Percentiles rank a stretch among this genome's conserved stretches.
These are phyloP conservation scores for Aspergillus cristatus DNA, from an alignment of 495 filamentous ascomycete species.

Conservation along the genomic window DNA sequence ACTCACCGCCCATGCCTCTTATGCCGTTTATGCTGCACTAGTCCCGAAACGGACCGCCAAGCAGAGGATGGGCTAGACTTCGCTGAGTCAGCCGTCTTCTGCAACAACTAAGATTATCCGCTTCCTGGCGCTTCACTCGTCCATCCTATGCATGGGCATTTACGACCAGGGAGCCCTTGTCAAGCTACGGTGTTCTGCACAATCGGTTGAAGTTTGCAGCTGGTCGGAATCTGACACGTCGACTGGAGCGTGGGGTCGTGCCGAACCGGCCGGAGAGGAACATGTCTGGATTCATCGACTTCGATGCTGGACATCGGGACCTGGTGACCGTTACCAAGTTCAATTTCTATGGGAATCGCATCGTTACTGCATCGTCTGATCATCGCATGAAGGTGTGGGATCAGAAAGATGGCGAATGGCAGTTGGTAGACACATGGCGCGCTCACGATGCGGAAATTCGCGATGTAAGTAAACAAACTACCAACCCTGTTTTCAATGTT, in stretches of 20 bases:
- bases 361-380: conserved; percentile 84
- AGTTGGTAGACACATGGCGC: conserved; percentile 75
- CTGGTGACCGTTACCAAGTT: conserved; percentile 41
- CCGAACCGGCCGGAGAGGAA: conserved; percentile 22
- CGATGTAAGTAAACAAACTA: conserved; percentile 48
- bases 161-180: no score
- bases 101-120: no score
- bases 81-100: no score
- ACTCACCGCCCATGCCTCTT: conserved; percentile 16
- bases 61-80: no score
- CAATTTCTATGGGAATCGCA: conserved; percentile 81
- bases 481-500: conserved; percentile 2
- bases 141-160: no score
- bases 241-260: conserved; percentile 10
- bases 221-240: conserved; percentile 3
- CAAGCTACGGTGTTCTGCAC: no score
- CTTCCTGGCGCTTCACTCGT: no score
- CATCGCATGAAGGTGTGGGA: conserved; percentile 93
- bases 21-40: conserved; percentile 11
- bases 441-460: conserved; percentile 88
- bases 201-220: no score
- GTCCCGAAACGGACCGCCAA: no score
- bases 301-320: conserved; percentile 57
- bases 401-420: conserved; percentile 68
- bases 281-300: conserved; percentile 50